phyloP scores from a whole-genome alignment of 1,139 yeast genomes.

The Yamadazyma songkhlaensis region DNA sequence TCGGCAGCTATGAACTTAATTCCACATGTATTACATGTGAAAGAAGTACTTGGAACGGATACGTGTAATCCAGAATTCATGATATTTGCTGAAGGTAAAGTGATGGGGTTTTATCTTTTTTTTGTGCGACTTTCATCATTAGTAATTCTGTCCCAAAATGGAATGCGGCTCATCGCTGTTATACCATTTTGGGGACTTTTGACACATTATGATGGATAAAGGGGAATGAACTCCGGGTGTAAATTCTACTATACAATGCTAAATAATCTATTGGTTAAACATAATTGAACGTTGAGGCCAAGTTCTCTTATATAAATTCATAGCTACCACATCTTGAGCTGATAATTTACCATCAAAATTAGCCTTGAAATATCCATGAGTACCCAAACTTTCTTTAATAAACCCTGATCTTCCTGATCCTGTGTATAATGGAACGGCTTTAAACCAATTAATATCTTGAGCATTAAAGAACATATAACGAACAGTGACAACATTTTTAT shows the following conservation, averaged over 20 bases:
- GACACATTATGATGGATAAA: no score
- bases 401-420: conserved; percentile 91
- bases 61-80: conserved; percentile 4
- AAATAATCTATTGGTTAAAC: conserved; percentile 22
- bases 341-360: conserved; percentile 88
- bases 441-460: conserved; percentile 86
- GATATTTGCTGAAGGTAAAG: neutral
- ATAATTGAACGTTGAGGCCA: conserved; percentile 66
- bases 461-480: conserved; percentile 97
- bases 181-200: no score
- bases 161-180: no score
- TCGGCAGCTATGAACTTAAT: conserved; percentile 75
- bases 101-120: no score
- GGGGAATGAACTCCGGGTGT: no score
- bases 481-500: conserved; percentile 85
- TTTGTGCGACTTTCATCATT: no score
- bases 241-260: conserved; percentile 1
- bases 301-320: conserved; percentile 89
- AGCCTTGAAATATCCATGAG: conserved; percentile 97
- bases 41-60: conserved; percentile 31
- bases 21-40: conserved; percentile 88
- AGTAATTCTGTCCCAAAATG: no score
- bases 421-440: conserved; percentile 89
- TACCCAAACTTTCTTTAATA: conserved; percentile 93
- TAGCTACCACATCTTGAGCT: conserved; percentile 90